Evolutionary conservation across 139 green algal genomes (phyloP), one percentile per base, ranked within the genome.

Genomic region (Chlorella sp.): DNA sequence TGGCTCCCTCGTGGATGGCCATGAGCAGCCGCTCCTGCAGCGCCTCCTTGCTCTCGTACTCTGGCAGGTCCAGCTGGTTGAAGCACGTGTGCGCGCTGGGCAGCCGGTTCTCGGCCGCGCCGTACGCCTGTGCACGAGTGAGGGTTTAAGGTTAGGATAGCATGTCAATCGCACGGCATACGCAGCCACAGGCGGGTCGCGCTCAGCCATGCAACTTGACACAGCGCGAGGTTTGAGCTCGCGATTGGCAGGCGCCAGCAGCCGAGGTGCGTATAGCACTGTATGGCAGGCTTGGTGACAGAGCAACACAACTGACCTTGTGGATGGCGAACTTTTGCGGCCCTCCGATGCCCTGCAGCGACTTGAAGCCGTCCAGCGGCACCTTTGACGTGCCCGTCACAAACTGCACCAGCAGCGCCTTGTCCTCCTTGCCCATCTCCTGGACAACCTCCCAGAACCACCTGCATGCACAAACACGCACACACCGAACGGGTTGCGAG

Each of bases 401-500:
- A 77, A 97, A 97, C 83, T 96, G 91, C 32, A 78, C 59, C 82
- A 99, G 88, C 71, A 93, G 84, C 32, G 93, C 92, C 29, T 88
- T 71, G 73, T 98, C 89, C 82, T 98, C 88, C 73, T 91, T 90
- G 77, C 87, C 85, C 78, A 99, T 87, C 49, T 89, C 90, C 0
- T 65, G 35, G 68, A 98, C 91, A 22, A 95, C 75, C 74, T 98
- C 90, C 94, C 95, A 99, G 85, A 98, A 98, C 93, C 93, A 98
- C 32, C 67, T 69, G 67, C 35, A 63, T 35, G 27, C 26, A 59
- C 65, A 31, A 65, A 31, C 59, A 65, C 17, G 5, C 59, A 65
- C 24, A 31, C 17, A 24, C 6, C 17, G 59, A 29, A 65, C 5
- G 24, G 6, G 24, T 10, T 65, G 59, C 17, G n/a, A 65, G 24